A percentile compares a stretch with the other conserved stretches of the same genome.
Evolutionary conservation across 2,329 filamentous ascomycete species (phyloP).

Genomic region (Colletotrichum chrysophilum): DNA sequence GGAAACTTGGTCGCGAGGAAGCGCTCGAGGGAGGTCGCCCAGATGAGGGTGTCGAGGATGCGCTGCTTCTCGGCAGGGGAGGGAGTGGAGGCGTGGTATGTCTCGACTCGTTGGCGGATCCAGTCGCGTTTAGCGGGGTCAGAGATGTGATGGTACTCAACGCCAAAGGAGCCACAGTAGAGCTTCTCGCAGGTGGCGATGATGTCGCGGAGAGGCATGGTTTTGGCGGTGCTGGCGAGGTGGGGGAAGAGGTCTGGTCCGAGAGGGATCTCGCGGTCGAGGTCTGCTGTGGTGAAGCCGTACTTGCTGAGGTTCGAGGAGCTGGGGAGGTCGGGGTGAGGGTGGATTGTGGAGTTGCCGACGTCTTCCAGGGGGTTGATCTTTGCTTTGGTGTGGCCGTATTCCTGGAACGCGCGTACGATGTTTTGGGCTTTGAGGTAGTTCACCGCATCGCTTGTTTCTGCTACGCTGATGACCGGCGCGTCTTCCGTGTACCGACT

Average conservation of each 20-base stretch:
- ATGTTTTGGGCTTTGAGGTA: conserved; percentile 97
- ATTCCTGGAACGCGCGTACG: conserved; percentile 95
- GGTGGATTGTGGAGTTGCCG: conserved; percentile 79
- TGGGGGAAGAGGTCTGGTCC: conserved; percentile 93
- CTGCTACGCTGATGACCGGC: conserved; percentile 68
- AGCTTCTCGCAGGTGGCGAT: conserved; percentile 89
- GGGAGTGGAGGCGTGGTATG: conserved; percentile 93
- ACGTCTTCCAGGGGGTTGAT: conserved; percentile 95
- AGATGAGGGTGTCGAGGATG: conserved; percentile 95
- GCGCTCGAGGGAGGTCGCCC: conserved; percentile 95
- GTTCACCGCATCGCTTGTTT: conserved; percentile 82
- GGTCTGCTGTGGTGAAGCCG: conserved; percentile 89
- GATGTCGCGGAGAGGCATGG: conserved; percentile 96
- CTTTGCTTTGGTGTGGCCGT: conserved; percentile 96
- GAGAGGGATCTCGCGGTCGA: conserved; percentile 88
- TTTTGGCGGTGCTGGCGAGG: conserved; percentile 86
- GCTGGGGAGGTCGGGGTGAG: conserved; percentile 77
- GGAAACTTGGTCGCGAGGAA: conserved; percentile 98
- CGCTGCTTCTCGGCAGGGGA: conserved; percentile 97
- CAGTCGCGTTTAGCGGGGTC: conserved; percentile 97
- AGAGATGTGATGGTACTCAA: conserved; percentile 98
- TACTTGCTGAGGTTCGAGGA: conserved; percentile 93
- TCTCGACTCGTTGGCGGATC: conserved; percentile 92
- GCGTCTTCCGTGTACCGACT: conserved; percentile 75
- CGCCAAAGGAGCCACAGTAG: conserved; percentile 93